Evolutionary conservation across 441 rosid genomes (phyloP).

Genomic region (Gossypium trilobum): DNA sequence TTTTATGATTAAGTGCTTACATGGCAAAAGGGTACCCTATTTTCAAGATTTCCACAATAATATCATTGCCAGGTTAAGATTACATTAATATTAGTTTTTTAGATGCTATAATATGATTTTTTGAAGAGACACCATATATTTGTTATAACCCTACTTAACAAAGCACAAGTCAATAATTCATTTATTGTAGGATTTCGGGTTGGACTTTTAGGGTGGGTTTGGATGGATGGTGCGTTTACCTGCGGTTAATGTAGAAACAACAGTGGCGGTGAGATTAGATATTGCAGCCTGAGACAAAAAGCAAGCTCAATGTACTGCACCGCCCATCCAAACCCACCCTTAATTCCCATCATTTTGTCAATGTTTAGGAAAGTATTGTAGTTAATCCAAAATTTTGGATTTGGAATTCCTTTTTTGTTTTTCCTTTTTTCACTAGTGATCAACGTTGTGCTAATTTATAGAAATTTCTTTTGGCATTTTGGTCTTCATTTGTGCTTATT

Average conservation of each 20-base stretch:
- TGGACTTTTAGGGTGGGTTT: neutral
- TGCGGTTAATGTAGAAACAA: too few species aligned
- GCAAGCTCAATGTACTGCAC: too few species aligned
- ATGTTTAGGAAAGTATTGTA: neutral
- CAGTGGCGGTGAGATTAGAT: too few species aligned
- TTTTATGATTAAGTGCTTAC: neutral
- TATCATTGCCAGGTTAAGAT: neutral
- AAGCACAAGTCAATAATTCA: neutral
- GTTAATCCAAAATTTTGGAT: neutral
- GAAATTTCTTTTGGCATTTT: neutral
- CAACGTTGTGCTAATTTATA: neutral
- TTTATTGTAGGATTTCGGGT: neutral
- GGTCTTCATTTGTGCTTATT: neutral
- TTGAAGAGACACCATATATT: neutral
- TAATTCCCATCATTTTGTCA: slow-evolving; percentile 5
- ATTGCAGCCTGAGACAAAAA: too few species aligned
- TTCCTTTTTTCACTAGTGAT: neutral
- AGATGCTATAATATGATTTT: neutral
- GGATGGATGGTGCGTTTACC: too few species aligned
- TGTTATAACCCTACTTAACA: neutral
- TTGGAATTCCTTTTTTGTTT: neutral
- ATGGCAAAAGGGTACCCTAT: neutral
- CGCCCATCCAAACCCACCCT: too few species aligned
- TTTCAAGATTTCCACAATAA: neutral
- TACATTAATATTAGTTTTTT: neutral